A percentile compares a stretch with the other conserved stretches of the same genome.
These are phyloP conservation scores for Chrysoporthe deuterocubensis DNA, from an alignment of 2,329 filamentous ascomycete species.

Conservation along the genomic window DNA sequence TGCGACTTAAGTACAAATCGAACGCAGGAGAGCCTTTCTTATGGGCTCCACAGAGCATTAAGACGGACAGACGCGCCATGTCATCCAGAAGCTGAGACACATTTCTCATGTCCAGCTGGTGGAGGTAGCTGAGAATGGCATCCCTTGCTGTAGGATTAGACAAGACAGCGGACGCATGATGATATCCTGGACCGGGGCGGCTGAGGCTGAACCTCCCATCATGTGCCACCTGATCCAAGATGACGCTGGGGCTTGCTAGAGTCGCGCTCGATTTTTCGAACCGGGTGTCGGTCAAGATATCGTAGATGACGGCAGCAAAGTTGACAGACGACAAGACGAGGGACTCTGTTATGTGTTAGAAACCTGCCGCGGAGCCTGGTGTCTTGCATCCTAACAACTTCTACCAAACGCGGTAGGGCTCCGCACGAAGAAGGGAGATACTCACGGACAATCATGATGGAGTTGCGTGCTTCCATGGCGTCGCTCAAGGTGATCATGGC, in stretches of 20 bases:
- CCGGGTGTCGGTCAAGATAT: not conserved
- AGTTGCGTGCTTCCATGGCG: conserved; percentile 31
- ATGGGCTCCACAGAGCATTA: conserved; percentile 33
- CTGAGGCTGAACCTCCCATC: conserved; percentile 35
- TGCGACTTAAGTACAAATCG: conserved; percentile 32
- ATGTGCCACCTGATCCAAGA: conserved; percentile 31
- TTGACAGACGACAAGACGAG: not conserved
- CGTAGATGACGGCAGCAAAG: not conserved
- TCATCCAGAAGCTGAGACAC: conserved; percentile 26
- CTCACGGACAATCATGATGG: conserved; percentile 31
- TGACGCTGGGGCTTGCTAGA: conserved; percentile 29
- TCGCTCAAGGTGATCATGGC: conserved; percentile 34
- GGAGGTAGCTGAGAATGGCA: conserved; percentile 32
- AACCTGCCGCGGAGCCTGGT: not conserved
- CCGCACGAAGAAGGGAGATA: not conserved
- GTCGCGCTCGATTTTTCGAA: conserved; percentile 23
- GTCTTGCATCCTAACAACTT: not conserved
- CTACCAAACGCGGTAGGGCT: not conserved
- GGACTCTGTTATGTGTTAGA: not conserved
- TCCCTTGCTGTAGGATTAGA: conserved; percentile 27
- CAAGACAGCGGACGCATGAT: conserved; percentile 30
- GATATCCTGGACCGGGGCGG: conserved; percentile 33
- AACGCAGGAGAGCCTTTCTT: conserved; percentile 32
- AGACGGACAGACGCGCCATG: conserved; percentile 30
- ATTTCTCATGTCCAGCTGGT: conserved; percentile 31